Base-by-base conservation (phyloP, 164 flowering plant species). In the Akebia trifoliata region DNA sequence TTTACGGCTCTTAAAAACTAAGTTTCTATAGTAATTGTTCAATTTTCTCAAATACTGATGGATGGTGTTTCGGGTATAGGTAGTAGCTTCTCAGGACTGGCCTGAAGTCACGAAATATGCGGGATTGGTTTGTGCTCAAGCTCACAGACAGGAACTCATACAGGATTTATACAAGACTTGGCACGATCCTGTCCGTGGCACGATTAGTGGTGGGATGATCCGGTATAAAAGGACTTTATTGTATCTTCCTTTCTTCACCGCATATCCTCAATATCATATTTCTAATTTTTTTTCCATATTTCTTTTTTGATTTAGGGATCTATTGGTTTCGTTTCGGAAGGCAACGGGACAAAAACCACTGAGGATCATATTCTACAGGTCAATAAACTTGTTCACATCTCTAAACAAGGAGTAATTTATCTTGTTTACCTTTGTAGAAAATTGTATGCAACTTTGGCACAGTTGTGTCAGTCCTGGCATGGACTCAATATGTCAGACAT, bases 81-180 rank as follows among this genome's bases (percentile, higher is more conserved):
- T 81, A 47, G 89, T 81, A 64, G 89, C 89, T 61, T 81, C 86
- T 32, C 85, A 81, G 57, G 86, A 83, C 57, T 83, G 89, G 86
- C 86, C 89, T 29, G 89, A 79, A 69, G 82, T 83, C 57, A 79
- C 84, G 10, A 83, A 81, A 62, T 81, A 83, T 68, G 82, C 86
- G 6, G 84, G 89, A 35, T 50, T 83, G 48, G 86, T 81, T 42
- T 83, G 84, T 57, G 89, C 89, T 63, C 89, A 83, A 66, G 78
- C 86, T 58, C 84, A 79, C 61, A 72, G 86, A 69, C 84, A 81
- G 56, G 89, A 83, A 66, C 83, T 83, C 64, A 81, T 81, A 58
- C 82, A 83, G 68, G 86, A 83, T 53, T 65, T 83, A 61, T 83
- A 76, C 73, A 83, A 80, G 67, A 82, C 87, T 8, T 82, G 87